These are phyloP conservation scores for Strigomonas oncopelti DNA, from an alignment of 208 protist species.

Conservation along the genomic window DNA sequence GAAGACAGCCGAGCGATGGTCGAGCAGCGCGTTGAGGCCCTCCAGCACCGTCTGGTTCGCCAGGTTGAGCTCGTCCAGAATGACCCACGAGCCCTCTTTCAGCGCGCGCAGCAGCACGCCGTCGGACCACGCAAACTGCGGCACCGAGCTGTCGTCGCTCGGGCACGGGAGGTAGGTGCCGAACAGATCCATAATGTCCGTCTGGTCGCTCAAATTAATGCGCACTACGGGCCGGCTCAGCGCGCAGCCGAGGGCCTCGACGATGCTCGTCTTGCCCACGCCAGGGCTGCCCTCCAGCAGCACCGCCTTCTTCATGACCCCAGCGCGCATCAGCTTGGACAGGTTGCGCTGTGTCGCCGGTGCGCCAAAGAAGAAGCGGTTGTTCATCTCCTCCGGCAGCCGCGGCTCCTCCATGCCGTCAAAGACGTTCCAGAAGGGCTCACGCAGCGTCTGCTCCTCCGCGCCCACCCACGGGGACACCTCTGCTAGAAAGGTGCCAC, in stretches of 20 bases:
- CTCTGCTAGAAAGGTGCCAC: constrained; percentile 13
- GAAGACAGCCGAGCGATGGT: constrained; percentile 96
- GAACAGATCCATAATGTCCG: constrained; percentile 99
- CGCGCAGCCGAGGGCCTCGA: constrained; percentile 93
- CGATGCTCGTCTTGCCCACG: constrained; percentile 99
- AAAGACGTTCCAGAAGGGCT: constrained; percentile 73
- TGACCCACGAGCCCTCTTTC: constrained; percentile 97
- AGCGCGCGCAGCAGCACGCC: constrained; percentile 96
- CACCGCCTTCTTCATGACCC: constrained; percentile 92
- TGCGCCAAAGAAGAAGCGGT: constrained; percentile 91
- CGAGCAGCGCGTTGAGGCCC: constrained; percentile 99
- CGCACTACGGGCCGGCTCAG: constrained; percentile 92
- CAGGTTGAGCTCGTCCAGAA: constrained; percentile 99
- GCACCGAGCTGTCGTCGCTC: constrained; percentile 22
- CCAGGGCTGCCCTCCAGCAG: constrained; percentile 97
- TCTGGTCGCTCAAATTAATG: constrained; percentile 99
- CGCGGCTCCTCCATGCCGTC: constrained; percentile 70
- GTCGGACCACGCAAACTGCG: constrained; percentile 97
- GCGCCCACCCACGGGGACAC: constrained; percentile 8
- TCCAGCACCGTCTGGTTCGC: constrained; percentile 99
- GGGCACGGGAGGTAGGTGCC: constrained; percentile 84
- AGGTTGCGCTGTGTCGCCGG: constrained; percentile 97
- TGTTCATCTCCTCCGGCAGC: constrained; percentile 61
- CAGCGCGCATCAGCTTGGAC: constrained; percentile 93
- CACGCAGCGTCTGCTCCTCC: constrained; percentile 17